Evolutionary conservation across 345 rosid genomes (phyloP), one percentile per base, ranked within the genome.

Genomic region (Pistacia atlantica): DNA sequence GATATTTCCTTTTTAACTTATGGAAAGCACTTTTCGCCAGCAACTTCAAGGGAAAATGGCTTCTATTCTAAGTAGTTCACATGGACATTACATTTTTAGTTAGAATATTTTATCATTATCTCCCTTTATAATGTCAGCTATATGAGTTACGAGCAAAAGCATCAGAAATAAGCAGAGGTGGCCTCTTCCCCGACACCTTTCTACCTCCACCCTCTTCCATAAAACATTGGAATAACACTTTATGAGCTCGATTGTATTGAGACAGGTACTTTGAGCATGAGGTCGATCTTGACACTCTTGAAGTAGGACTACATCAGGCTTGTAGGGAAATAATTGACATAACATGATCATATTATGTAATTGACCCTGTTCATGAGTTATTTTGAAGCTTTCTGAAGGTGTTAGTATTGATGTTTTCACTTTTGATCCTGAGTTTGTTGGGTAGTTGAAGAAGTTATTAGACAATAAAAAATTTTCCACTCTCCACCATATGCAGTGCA

Each of bases 21-120:
- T 65, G 59, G 25, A 12, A 33, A 59, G 28, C 10, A 48, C 67
- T 73, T 14, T 17, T 49, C 51, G 16, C 55, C 13, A 52, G 65
- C 22, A 56, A 56, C 67, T 46, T 48, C 48, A 51, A n/a, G 25
- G 71, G 42, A 22, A 71, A 77, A 64, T 71, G 71, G 54, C 46
- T 65, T 65, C 58, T 33, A 58, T 6, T 65, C 22, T 17, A 73
- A 28, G 38, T 8, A 42, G 42, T 11, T 42, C 22, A 11, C 37
- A 65, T 73, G 10, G 28, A 17, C 25, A 46, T 51, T 17, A 13
- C 12, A 28, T 11, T 61, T 48, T 22, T 46, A 61, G 2, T 48
- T 0, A 14, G 14, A n/a, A 28, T 14, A 20, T 20, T 67, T 67
- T 46, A 12, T 65, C 31, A 42, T 42, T 42, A 42, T 42, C 46